Evolutionary conservation across 1,139 yeast species (phyloP), one percentile per base, ranked within the genome.

Genomic region (Suhomyces chickasaworum): DNA sequence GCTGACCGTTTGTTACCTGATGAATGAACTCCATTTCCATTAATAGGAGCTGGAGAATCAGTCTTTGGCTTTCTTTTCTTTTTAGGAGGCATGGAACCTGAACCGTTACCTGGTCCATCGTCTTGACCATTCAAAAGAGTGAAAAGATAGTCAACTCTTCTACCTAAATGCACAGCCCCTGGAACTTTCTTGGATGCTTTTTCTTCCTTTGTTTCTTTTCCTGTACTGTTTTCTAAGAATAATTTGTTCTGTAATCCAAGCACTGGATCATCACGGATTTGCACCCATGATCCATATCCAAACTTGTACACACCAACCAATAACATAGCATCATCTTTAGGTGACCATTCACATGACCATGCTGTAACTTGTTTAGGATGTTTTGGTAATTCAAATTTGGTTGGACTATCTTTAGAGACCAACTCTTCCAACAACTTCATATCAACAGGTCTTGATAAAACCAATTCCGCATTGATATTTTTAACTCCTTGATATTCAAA

Each of bases 281-380:
- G 91, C 7, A 80, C 66, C 99, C 99, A 95, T 0, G 96, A 86
- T 17, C 99, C 99, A 61, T 89, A 93, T 0, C 99, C 99, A 66
- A 91, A 89, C 65, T 89, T 90, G 61, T 81, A 80, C 27, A 93
- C 87, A 53, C 99, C 99, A 36, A 87, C 81, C 52, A 95, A 66
- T 45, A 95, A 73, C 83, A 84, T 86, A 37, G 90, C 86, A 65
- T 95, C 99, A 61, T 95, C 97, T 35, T 75, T 79, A 12, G 77
- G 75, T 3, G 76, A 73, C 99, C 99, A 95, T 32, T 81, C 83
- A 59, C 96, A 89, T 47, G 82, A 79, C 99, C 99, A 95, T 35
- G 89, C 91, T 60, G 82, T 83, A 5, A 90, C 98, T 21, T 85
- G 83, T 67, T 91, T 91, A 15, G 95, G 89, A 12, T 73, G 69